Evolutionary conservation across 768 basidiomycete genomes (phyloP).

Genomic region (Candolleomyces aberdarensis): DNA sequence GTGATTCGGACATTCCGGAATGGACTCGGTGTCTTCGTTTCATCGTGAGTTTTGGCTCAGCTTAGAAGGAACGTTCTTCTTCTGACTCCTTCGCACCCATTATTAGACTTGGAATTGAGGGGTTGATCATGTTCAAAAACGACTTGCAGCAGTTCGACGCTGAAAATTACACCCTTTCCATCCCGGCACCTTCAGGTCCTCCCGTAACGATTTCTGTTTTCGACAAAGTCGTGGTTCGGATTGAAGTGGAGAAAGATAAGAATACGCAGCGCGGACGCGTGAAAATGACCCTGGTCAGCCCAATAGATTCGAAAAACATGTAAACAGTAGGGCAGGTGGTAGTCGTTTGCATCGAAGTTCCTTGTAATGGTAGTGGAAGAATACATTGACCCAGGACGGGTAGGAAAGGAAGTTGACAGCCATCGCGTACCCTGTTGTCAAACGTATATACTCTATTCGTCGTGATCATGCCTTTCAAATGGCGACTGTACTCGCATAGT

Average conservation of each 20-base stretch:
- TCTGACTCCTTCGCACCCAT: neutral
- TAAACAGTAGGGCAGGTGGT: constrained; percentile 17
- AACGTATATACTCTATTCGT: neutral
- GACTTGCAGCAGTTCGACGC: constrained; percentile 85
- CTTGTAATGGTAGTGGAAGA: neutral
- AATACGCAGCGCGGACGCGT: constrained; percentile 91
- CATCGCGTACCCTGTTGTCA: neutral
- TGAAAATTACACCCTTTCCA: constrained; percentile 81
- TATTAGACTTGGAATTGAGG: constrained; percentile 85
- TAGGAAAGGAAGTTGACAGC: neutral
- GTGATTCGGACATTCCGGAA: constrained; percentile 94
- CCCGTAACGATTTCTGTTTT: constrained; percentile 79
- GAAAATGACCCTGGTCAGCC: constrained; percentile 73
- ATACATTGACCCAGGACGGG: neutral
- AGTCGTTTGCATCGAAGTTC: neutral
- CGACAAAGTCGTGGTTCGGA: constrained; percentile 88
- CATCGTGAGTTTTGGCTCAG: neutral
- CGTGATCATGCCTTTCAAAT: neutral
- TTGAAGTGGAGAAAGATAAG: constrained; percentile 91
- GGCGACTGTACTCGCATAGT: constrained; percentile 1
- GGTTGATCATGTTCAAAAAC: constrained; percentile 90
- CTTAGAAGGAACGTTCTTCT: neutral
- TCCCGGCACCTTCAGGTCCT: constrained; percentile 41
- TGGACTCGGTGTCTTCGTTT: constrained; percentile 83
- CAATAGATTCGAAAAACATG: constrained; percentile 52